Conservation (phyloP, 78 protist species). For the Cyanophora paradoxa region DNA sequence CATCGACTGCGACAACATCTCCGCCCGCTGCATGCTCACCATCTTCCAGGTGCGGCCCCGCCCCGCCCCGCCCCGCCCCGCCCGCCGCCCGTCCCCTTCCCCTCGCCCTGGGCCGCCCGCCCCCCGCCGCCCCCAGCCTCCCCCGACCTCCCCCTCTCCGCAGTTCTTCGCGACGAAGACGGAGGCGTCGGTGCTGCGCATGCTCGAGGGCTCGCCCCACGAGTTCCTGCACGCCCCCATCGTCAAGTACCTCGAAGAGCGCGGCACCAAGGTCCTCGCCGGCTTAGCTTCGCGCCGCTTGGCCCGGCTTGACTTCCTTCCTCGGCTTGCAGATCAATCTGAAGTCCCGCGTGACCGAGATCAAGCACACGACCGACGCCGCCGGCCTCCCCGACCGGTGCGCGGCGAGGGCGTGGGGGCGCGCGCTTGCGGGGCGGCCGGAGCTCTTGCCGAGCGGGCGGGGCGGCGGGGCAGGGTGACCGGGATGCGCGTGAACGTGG, state of each 20-base stretch:
- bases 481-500: neutral
- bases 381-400: too few relatives aligned
- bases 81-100: too few relatives aligned
- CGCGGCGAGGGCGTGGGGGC: neutral
- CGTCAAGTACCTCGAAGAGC: slow-evolving; percentile 23
- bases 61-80: too few relatives aligned
- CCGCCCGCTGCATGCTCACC: slow-evolving; percentile 29
- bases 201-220: slow-evolving; percentile 28
- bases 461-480: neutral
- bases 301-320: too few relatives aligned
- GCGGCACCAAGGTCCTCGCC: slow-evolving; percentile 31
- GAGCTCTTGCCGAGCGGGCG: neutral
- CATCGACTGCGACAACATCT: slow-evolving; percentile 34
- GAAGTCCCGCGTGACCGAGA: neutral
- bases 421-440: neutral
- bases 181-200: slow-evolving; percentile 21
- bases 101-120: too few relatives aligned
- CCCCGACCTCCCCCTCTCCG: too few relatives aligned
- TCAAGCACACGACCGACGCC: neutral
- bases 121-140: too few relatives aligned
- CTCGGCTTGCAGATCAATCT: too few relatives aligned
- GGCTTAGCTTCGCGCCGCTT: too few relatives aligned
- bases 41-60: slow-evolving; percentile 7
- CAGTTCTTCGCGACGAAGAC: neutral
- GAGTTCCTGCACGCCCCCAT: slow-evolving; percentile 22